A percentile compares a stretch with the other conserved stretches of the same genome.
These are phyloP conservation scores for Bimuria novae-zelandiae DNA, from an alignment of 2,329 filamentous ascomycete species.

Conservation along the genomic window DNA sequence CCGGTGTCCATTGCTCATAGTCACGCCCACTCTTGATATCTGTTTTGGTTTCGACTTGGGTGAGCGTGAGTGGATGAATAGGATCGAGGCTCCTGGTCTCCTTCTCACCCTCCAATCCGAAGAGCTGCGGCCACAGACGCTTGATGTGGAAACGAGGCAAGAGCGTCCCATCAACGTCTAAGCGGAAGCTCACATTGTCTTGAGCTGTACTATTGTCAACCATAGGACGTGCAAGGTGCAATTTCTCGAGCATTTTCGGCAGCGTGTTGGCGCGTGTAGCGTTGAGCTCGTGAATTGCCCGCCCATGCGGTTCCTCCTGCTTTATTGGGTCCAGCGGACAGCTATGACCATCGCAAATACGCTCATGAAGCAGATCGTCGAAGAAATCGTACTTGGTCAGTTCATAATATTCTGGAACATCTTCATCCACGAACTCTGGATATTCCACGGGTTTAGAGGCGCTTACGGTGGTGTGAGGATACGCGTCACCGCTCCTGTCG, in stretches of 20 bases:
- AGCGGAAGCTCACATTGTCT: not conserved
- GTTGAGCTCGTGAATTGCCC: not conserved
- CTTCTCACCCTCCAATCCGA: constrained; percentile 19
- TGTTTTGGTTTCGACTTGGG: constrained; percentile 10
- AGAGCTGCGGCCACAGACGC: not conserved
- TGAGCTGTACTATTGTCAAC: not conserved
- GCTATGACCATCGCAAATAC: not conserved
- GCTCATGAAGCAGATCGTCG: not conserved
- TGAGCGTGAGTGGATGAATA: constrained; percentile 25
- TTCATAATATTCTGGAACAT: not conserved
- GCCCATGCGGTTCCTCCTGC: not conserved
- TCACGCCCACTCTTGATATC: not conserved
- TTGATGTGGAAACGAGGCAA: not conserved
- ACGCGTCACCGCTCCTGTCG: constrained; percentile 2
- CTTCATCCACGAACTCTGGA: not conserved
- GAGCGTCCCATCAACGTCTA: not conserved
- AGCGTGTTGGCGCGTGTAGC: constrained; percentile 6
- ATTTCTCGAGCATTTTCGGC: constrained; percentile 11
- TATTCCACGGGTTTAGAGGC: not conserved
- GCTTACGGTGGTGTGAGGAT: not conserved
- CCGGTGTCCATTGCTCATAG: not conserved
- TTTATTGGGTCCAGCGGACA: not conserved
- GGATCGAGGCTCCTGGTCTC: constrained; percentile 19
- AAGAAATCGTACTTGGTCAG: not conserved
- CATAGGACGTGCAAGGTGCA: constrained; percentile 3